Evolutionary conservation across 768 basidiomycete genomes (phyloP).

Genomic region (Rhodosporidiobolus odoratus): DNA sequence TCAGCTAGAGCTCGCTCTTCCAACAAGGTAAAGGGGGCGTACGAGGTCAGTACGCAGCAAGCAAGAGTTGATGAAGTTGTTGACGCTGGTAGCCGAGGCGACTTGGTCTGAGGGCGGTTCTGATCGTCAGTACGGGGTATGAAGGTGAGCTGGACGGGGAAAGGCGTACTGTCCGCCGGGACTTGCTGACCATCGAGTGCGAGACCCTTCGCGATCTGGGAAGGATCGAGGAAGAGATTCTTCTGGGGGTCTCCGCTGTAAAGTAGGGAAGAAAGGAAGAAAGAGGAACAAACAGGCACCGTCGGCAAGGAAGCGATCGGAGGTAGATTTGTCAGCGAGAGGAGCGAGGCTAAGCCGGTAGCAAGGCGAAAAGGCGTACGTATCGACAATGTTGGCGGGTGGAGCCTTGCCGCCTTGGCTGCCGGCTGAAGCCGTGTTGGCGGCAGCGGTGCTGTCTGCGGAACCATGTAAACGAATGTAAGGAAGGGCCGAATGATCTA

Average conservation of each 20-base stretch:
- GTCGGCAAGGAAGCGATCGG: no score
- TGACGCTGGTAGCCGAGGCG: constrained; percentile 54
- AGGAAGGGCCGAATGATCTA: not conserved
- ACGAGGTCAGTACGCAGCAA: constrained; percentile 43
- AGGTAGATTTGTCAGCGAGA: no score
- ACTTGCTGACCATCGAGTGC: constrained; percentile 54
- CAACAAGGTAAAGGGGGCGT: not conserved
- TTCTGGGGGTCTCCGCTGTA: constrained; percentile 50
- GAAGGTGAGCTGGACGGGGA: not conserved
- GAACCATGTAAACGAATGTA: not conserved
- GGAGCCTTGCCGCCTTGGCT: not conserved
- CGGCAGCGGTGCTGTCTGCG: not conserved
- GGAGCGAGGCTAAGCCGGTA: no score
- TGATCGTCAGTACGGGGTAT: no score
- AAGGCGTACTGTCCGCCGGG: constrained; percentile 44
- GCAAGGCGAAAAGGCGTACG: not conserved
- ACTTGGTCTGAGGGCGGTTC: constrained; percentile 51
- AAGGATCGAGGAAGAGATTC: constrained; percentile 52
- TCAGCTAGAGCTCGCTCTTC: no score
- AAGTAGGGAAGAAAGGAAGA: constrained; percentile 9
- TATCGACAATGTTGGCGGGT: constrained; percentile 14
- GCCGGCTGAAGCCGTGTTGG: not conserved
- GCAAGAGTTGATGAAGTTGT: constrained; percentile 62
- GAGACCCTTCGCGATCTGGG: constrained; percentile 54
- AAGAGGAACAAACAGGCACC: no score